Base-by-base conservation (phyloP, 176 grass and related monocot genomes). In the Cymbopogon citratus region DNA sequence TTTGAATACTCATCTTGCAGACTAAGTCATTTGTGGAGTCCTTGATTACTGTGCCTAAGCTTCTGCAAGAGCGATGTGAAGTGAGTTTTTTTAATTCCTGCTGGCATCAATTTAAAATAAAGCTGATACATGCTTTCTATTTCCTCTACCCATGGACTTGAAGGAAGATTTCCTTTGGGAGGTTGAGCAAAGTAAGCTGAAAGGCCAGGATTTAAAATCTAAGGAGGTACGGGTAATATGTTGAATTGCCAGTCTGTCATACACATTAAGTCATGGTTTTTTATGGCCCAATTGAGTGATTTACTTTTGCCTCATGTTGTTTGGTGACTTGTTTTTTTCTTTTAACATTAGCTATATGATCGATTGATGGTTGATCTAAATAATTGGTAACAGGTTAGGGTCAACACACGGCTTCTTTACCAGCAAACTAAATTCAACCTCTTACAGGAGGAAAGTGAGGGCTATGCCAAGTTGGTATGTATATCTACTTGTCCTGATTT, bases 341-440 rank as follows among this genome's bases (percentile, higher is more conserved):
- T 52, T 77, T 65, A 45, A 38, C 49, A 66, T 76, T 84, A 44
- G n/a, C 6, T 66, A 21, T 46, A 14, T 45, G 40, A 19, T 49
- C 39, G n/a, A 62, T 71, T 59, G 23, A 67, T 44, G 31, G 18
- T 75, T 74, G 52, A 40, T 85, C 79, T 41, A 63, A 82, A 33
- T 83, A 67, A 40, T 81, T 64, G 73, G 41, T 66, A 88, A 84
- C 86, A 99, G 96, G 96, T 99, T 84, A 99, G 96, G 85, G 96
- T 99, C 80, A 99, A 99, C 80, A 99, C 96, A 29, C 90, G 96
- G 2, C 96, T 99, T 88, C 85, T 99, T 25, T 99, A 99, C 84
- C 96, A 99, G 73, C 96, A 99, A 89, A 99, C 96, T 31, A 99
- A 99, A 81, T 99, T 99, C 71, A 99, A 99, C 74, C 89, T 99